These are phyloP conservation scores for Myxozyma melibiosi DNA, from an alignment of 805 yeast species.

Conservation along the genomic window DNA sequence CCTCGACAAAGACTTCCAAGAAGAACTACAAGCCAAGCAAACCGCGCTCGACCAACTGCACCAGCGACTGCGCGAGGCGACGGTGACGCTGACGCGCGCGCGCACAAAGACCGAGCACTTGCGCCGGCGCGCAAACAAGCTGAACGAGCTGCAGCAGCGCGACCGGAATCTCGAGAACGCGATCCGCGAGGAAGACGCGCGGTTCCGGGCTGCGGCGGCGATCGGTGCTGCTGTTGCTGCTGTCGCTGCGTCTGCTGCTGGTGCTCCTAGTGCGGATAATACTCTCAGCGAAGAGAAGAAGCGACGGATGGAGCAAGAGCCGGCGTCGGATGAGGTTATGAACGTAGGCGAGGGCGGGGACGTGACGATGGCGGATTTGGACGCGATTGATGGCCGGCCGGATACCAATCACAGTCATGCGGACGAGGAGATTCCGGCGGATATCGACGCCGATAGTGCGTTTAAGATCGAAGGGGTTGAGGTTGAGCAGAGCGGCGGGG, in stretches of 20 bases:
- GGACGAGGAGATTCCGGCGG: slow-evolving; percentile 48
- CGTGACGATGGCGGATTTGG: slow-evolving; percentile 29
- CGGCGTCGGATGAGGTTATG: slow-evolving; percentile 20
- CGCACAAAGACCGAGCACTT: slow-evolving; percentile 57
- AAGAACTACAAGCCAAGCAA: slow-evolving; percentile 58
- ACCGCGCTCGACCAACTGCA: slow-evolving; percentile 56
- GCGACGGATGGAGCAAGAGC: neutral
- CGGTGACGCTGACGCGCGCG: slow-evolving; percentile 52
- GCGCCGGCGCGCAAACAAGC: slow-evolving; percentile 47
- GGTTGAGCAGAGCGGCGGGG: neutral
- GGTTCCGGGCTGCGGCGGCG: slow-evolving; percentile 45
- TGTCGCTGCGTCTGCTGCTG: neutral
- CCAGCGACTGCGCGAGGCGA: slow-evolving; percentile 58
- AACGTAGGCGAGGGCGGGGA: slow-evolving; percentile 19
- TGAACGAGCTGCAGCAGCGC: slow-evolving; percentile 57
- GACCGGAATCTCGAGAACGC: slow-evolving; percentile 63
- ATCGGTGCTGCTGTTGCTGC: neutral
- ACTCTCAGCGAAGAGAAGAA: neutral
- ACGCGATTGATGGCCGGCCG: slow-evolving; percentile 15
- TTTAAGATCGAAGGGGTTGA: slow-evolving; percentile 64
- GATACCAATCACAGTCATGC: slow-evolving; percentile 2
- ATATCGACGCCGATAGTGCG: slow-evolving; percentile 89
- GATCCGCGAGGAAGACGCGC: slow-evolving; percentile 61
- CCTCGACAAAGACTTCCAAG: slow-evolving; percentile 61
- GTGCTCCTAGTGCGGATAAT: neutral